These are phyloP conservation scores for Aureobasidium mangrovei DNA, from an alignment of 2,329 filamentous ascomycete genomes.

Conservation along the genomic window DNA sequence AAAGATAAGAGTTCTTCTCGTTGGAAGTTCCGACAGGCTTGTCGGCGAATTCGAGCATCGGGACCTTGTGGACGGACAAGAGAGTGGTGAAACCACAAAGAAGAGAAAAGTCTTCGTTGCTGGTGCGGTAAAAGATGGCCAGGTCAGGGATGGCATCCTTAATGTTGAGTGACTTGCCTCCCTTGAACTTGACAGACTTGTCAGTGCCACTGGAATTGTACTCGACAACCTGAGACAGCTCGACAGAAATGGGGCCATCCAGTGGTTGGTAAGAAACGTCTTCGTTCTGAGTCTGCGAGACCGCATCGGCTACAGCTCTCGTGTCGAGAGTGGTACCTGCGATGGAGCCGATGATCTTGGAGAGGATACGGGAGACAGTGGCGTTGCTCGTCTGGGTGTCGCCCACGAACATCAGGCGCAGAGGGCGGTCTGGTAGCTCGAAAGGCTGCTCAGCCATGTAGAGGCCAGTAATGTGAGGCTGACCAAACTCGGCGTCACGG, in stretches of 20 bases:
- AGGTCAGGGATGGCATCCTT: not conserved
- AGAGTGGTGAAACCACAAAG: too few species aligned
- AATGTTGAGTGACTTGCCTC: not conserved
- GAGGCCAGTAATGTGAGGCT: not conserved
- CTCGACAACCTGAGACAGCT: not conserved
- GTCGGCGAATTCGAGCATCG: conserved; percentile 6
- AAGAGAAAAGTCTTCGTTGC: not conserved
- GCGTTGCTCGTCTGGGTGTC: not conserved
- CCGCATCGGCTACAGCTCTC: not conserved
- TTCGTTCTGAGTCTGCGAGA: not conserved
- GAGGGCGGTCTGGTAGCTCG: not conserved
- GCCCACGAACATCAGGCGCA: not conserved
- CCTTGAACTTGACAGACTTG: not conserved
- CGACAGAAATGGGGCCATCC: not conserved
- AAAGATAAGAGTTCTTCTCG: not conserved
- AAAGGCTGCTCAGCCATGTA: conserved; percentile 4
- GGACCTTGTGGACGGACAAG: not conserved
- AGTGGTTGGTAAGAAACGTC: not conserved
- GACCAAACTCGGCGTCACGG: not conserved
- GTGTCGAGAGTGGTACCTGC: not conserved
- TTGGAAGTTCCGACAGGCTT: not conserved
- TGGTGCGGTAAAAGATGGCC: conserved; percentile 2
- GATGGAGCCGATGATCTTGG: not conserved
- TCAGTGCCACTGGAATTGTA: not conserved
- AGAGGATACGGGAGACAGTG: not conserved